These are phyloP conservation scores for Colletotrichum caudatum DNA, from an alignment of 2,329 filamentous ascomycete genomes.

Conservation along the genomic window DNA sequence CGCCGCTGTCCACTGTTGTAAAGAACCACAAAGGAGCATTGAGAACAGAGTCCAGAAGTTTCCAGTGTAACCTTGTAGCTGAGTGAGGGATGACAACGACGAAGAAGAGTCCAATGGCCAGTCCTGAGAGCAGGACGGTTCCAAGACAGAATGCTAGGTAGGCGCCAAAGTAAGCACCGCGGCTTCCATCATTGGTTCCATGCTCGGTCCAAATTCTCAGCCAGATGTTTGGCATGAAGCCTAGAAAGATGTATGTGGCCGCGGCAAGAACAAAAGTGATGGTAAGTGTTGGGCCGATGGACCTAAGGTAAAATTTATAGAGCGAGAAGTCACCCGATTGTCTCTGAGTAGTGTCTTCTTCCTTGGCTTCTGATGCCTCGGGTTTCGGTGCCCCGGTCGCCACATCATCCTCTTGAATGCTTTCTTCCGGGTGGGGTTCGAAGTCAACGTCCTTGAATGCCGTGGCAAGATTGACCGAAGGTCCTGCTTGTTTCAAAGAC, in stretches of 20 bases:
- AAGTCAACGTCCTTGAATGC: conserved; percentile 6
- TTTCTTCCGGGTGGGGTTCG: not conserved
- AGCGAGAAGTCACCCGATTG: conserved; percentile 29
- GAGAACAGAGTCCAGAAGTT: conserved; percentile 18
- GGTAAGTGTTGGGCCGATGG: conserved; percentile 11
- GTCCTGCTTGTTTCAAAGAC: conserved; percentile 4
- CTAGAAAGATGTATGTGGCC: conserved; percentile 21
- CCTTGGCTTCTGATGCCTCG: not conserved
- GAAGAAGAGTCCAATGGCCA: conserved; percentile 24
- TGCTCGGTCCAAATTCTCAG: conserved; percentile 35
- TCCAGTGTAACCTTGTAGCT: conserved; percentile 12
- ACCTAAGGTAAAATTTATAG: conserved; percentile 23
- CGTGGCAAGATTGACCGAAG: not conserved
- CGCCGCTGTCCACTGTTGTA: conserved; percentile 43
- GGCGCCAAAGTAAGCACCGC: conserved; percentile 22
- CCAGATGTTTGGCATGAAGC: conserved; percentile 32
- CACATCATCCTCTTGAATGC: not conserved
- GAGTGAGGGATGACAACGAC: conserved; percentile 29
- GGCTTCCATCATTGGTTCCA: conserved; percentile 10
- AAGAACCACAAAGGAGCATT: conserved; percentile 43
- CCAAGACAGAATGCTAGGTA: conserved; percentile 17
- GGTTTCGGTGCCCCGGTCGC: too few relatives aligned
- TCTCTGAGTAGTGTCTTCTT: conserved; percentile 5
- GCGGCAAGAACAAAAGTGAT: conserved; percentile 37
- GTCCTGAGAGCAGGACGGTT: conserved; percentile 6